These are phyloP conservation scores for Dothiorella sarmentorum DNA, from an alignment of 2,329 filamentous ascomycete species.

Conservation along the genomic window DNA sequence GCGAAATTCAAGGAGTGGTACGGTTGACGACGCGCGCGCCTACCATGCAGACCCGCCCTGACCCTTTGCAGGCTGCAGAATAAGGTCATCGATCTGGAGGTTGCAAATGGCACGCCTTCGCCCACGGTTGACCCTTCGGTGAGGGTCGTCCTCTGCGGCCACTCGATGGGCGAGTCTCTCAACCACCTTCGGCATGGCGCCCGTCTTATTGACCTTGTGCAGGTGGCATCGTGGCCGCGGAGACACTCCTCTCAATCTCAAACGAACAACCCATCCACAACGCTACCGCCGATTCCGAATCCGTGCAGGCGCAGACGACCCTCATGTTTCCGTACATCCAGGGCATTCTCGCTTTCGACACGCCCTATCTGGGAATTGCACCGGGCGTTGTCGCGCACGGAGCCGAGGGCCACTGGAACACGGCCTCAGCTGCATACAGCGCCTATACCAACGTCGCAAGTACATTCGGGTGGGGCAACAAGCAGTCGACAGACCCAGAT, in stretches of 20 bases:
- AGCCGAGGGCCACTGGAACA: conserved; percentile 82
- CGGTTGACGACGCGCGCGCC: conserved; percentile 20
- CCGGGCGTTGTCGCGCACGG: conserved; percentile 81
- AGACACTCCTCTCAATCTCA: conserved; percentile 73
- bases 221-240: conserved; percentile 85
- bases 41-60: neutral
- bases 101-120: conserved; percentile 72
- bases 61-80: conserved; percentile 68
- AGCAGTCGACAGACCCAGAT: conserved; percentile 17
- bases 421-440: conserved; percentile 66
- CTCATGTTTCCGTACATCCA: conserved; percentile 94
- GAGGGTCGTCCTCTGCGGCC: conserved; percentile 75
- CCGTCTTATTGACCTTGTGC: conserved; percentile 46
- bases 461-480: conserved; percentile 59
- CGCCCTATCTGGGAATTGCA: conserved; percentile 80
- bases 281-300: conserved; percentile 35
- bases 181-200: conserved; percentile 47
- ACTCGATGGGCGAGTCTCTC: conserved; percentile 65
- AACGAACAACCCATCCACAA: conserved; percentile 47
- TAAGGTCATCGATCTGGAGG: conserved; percentile 91
- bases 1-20: conserved; percentile 68
- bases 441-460: conserved; percentile 61
- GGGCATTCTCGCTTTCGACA: conserved; percentile 89
- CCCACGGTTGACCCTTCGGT: conserved; percentile 86
- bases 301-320: conserved; percentile 45